phyloP scores from a whole-genome alignment of 306 rosid genomes.

The Alnus glutinosa region DNA sequence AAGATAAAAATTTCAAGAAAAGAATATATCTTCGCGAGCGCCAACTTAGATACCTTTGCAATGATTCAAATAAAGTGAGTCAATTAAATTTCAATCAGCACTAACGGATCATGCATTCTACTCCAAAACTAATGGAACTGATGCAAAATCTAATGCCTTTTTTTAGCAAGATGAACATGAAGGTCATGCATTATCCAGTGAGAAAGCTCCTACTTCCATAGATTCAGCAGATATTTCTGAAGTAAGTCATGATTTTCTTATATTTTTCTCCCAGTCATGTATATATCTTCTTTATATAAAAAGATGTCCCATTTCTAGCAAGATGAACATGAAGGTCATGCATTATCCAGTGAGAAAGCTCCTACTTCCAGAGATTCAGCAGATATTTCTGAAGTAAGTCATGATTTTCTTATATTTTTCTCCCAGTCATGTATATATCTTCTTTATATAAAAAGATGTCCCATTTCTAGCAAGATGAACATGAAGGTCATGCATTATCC shows the following conservation, averaged over 20 bases:
- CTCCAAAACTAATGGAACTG: background rate
- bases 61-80: conserved; percentile 35
- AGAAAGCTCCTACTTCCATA: no score
- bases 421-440: no score
- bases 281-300: no score
- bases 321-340: conserved; percentile 18
- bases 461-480: conserved; percentile 25
- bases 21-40: conserved; percentile 33
- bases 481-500: background rate
- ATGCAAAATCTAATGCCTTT: background rate
- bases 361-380: no score
- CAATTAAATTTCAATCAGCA: background rate
- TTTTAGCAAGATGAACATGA: conserved; percentile 28
- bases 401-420: no score
- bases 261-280: no score
- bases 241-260: no score
- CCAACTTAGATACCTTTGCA: conserved; percentile 22
- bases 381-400: no score
- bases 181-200: no score
- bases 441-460: no score
- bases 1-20: conserved; percentile 50
- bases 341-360: no score
- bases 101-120: background rate
- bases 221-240: no score
- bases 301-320: background rate